Evolutionary conservation across 2,329 filamentous ascomycete species (phyloP), one percentile per base, ranked within the genome.

Genomic region (Colletotrichum aenigma): DNA sequence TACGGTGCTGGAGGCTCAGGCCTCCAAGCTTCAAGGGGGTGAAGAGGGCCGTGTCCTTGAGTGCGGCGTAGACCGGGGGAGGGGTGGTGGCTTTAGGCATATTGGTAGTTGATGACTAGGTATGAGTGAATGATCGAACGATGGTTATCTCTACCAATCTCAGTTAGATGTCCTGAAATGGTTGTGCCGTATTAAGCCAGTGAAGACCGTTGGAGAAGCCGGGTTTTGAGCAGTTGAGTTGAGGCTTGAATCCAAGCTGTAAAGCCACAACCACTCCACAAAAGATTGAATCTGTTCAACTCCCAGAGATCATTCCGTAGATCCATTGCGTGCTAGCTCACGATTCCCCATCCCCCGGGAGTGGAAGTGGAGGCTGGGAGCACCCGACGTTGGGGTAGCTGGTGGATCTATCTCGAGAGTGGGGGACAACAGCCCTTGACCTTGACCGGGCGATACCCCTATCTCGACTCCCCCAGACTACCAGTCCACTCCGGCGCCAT

Each of bases 11-110:
- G 30, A 86, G 79, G 9, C 76, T 77, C 32, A 81, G 70, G 18
- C 80, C 78, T 28, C 85, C 85, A 55, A 86, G 62, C 70, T 81
- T 82, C 48, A 85, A 62, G 10, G 84, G 81, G 2, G 80, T 77
- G 76, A 86, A 86, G 15, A 86, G 76, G 36, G 79, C 79, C 3
- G 82, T 83, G 56, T 64, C 70, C 24, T 48, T 34, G 26, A 73
- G 73, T 1, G 73, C 74, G 77, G 70, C 70, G 26, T 74, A 72
- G 16, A 34, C 43, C 52, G 72, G 68, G 30, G 72, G 68, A 71
- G 72, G 73, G 12, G 69, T 73, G 2, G 69, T 75, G 32, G 73
- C 62, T 55, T 68, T 73, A 21, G 69, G 64, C 70, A 73, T 73
- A 15, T 13, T 73, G 56, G 12, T 9, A 34, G 16, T 9, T 61